A percentile compares a stretch with the other conserved stretches of the same genome.
Evolutionary conservation across 2,329 filamentous ascomycete species (phyloP).

Genomic region (Paramyrothecium sp.): DNA sequence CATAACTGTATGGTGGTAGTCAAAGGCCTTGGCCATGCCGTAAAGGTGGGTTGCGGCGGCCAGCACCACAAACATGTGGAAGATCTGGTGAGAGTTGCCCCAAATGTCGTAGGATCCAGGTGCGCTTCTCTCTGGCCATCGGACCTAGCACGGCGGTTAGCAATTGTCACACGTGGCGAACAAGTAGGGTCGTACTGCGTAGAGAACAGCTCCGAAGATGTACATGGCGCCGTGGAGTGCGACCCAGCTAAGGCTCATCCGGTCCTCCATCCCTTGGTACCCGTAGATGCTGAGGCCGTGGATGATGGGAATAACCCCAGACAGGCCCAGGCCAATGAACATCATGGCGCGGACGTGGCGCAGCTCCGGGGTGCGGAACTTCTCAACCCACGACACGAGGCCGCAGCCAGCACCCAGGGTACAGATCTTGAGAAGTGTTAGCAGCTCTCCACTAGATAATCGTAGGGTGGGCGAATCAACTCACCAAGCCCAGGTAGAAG

Average conservation of each 20-base stretch:
- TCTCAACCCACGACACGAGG: slow-evolving; percentile 73
- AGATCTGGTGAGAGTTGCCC: slow-evolving; percentile 94
- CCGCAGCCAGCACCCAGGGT: slow-evolving; percentile 75
- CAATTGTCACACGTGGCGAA: neutral
- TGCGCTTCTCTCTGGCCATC: slow-evolving; percentile 77
- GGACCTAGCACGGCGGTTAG: slow-evolving; percentile 44
- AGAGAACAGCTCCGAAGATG: slow-evolving; percentile 80
- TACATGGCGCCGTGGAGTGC: slow-evolving; percentile 80
- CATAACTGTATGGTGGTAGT: slow-evolving; percentile 70
- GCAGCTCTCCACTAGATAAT: slow-evolving; percentile 1
- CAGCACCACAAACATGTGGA: slow-evolving; percentile 83
- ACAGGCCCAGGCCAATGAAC: slow-evolving; percentile 86
- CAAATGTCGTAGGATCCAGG: slow-evolving; percentile 86
- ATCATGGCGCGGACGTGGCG: slow-evolving; percentile 82
- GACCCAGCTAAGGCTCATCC: slow-evolving; percentile 81
- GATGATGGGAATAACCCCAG: slow-evolving; percentile 77
- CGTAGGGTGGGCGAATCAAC: slow-evolving; percentile 27
- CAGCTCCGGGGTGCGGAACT: slow-evolving; percentile 80
- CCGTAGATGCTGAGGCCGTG: slow-evolving; percentile 74
- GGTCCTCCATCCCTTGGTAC: slow-evolving; percentile 59
- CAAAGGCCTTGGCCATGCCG: slow-evolving; percentile 80
- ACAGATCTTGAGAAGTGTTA: slow-evolving; percentile 60
- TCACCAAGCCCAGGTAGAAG: slow-evolving; percentile 73
- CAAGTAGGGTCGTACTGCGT: slow-evolving; percentile 62
- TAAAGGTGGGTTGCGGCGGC: slow-evolving; percentile 80